Percentiles rank a stretch among this genome's conserved stretches.
Conservation (phyloP, 495 filamentous ascomycete species). For the Aspergillus mulundensis region DNA sequence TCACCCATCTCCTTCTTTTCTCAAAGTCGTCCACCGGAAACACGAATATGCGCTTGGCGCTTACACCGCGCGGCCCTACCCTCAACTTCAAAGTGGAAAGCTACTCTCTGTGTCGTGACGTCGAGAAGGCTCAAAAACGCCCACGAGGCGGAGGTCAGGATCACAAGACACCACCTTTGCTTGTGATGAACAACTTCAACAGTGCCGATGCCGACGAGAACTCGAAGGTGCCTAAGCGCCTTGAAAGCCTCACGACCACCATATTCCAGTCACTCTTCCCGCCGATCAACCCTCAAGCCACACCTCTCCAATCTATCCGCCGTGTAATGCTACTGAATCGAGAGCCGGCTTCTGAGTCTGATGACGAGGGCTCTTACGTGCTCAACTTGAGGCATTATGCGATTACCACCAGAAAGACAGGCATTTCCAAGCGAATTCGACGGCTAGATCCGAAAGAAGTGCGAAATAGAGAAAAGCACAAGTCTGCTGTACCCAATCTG, state of each 20-base stretch:
- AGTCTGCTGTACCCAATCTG: constrained; percentile 73
- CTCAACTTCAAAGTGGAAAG: constrained; percentile 94
- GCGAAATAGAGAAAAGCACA: constrained; percentile 60
- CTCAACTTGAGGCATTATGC: constrained; percentile 92
- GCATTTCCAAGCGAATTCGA: constrained; percentile 75
- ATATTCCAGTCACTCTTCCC: constrained; percentile 97
- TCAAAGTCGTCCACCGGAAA: constrained; percentile 86
- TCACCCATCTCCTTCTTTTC: constrained; percentile 92
- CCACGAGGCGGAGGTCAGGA: constrained; percentile 79
- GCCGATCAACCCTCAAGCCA: constrained; percentile 87
- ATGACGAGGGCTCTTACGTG: constrained; percentile 68
- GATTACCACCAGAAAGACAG: constrained; percentile 82
- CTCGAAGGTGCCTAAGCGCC: constrained; percentile 71
- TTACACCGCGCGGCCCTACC: constrained; percentile 88
- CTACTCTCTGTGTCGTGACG: constrained; percentile 90
- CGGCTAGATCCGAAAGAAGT: constrained; percentile 84
- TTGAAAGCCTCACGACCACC: constrained; percentile 88
- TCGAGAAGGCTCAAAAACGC: constrained; percentile 74
- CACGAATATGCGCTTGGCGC: constrained; percentile 83
- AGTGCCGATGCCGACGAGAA: constrained; percentile 53
- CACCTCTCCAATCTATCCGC: constrained; percentile 81
- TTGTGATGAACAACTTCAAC: constrained; percentile 98
- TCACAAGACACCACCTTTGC: constrained; percentile 73
- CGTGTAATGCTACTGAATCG: constrained; percentile 88
- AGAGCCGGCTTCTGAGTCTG: constrained; percentile 46